Base-by-base conservation (phyloP, 2,329 filamentous ascomycete genomes). In the Amylocarpus encephaloides region DNA sequence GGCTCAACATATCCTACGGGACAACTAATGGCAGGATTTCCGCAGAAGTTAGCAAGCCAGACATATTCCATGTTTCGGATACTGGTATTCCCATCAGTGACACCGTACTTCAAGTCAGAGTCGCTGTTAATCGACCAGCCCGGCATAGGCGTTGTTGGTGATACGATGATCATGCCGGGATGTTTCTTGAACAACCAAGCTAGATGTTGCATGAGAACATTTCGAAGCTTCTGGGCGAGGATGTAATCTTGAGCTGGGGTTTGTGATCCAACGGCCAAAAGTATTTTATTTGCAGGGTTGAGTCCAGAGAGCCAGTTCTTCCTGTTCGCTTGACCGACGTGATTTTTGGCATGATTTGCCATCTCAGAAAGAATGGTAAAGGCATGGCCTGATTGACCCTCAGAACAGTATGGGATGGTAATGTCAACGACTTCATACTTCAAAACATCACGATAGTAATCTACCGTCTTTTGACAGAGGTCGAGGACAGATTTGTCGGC, bases 31-130 rank as follows among this genome's bases (percentile, higher is more conserved):
- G 87, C 82, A 1, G 91, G 91, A 43, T 83, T 83, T 0, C 91
- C 91, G 0, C 76, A 80, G 59, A 89, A 83, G 68, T 96, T 96
- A 6, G 90, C 86, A 33, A 95, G 69, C 78, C 86, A 95, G 13
- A 87, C 82, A 68, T 88, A 95, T 67, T 85, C 80, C 88, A 95
- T 95, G 63, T 80, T 87, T 22, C 78, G 73, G n/a, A 95, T 71
- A 13, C 80, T 83, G 53, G 71, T 73, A 64, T 93, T 89, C 0
- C 77, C 83, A 66, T 96, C 85, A 34, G 77, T 83, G 58, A 88
- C 72, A 2, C 91, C 91, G 61, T 90, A 82, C n/a, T 71, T 71
- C 13, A 82, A 71, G 36, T 86, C 83, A 7, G 71, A 75, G 1
- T 73, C 68, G 10, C 66, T 53, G 19, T 83, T 80, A 38, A 79